Base-by-base conservation (phyloP, 1,139 yeast genomes). In the Taiozyma sp. region DNA sequence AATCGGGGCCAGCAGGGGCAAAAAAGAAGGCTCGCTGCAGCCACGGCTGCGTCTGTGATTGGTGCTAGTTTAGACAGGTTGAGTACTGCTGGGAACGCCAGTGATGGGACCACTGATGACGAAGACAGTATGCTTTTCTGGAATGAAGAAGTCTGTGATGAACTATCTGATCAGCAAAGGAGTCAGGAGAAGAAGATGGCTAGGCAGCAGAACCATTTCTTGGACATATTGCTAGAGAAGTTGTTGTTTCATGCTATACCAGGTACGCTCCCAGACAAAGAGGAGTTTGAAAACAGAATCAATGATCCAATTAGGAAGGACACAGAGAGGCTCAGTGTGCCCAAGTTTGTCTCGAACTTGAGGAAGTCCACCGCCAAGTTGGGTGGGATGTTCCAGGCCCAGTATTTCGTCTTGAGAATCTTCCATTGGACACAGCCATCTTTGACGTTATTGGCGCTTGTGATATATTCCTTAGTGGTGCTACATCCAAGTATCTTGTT, bases 401-500 rank as follows among this genome's bases (percentile, higher is more conserved):
- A 84, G 54, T 83, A 80, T 59, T 79, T 80, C 2, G 29, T 82
- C 1, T 68, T 80, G 10, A 76, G 79, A 46, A 63, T 85, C 0
- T 55, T 83, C 19, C 76, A 85, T 1, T 85, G 93, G 93, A 77
- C 76, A 51, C 70, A 72, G 42, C 87, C 88, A 0, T 66, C 82
- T 0, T 74, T 77, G 53, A 85, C 91, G 0, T 58, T 85, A 14
- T 68, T 80, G 2, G 65, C 69, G 21, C 65, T 84, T 50, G 70
- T 82, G 10, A 56, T 78, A 5, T 79, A 83, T 53, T 81, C 90
- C 0, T 72, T 81, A 53, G 71, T 79, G 3, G 82, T 88, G 60
- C 67, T 85, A 44, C 78, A 87, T 70, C 97, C 97, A 0, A 83
- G 83, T 62, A 68, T 87, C 47, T 71, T 88, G 8, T 66, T 85